A percentile compares a stretch with the other conserved stretches of the same genome.
These are phyloP conservation scores for Debaryomyces coudertii DNA, from an alignment of 1,139 yeast species.

Conservation along the genomic window DNA sequence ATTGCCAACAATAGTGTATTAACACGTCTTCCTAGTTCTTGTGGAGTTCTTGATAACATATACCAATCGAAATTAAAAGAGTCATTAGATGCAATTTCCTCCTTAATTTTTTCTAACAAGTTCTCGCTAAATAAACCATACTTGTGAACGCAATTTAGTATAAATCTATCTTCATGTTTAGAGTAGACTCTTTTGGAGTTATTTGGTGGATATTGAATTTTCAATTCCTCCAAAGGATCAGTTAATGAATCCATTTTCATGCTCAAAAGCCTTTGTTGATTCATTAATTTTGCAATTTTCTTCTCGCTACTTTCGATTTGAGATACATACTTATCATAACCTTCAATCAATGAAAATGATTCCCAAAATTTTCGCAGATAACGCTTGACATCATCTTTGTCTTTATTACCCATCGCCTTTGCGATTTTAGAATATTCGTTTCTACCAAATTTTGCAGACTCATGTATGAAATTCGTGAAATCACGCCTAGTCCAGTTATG, in stretches of 20 bases:
- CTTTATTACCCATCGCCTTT: constrained; percentile 66
- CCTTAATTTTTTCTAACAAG: constrained; percentile 74
- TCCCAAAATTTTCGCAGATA: constrained; percentile 80
- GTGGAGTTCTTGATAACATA: constrained; percentile 79
- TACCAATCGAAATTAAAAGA: constrained; percentile 90
- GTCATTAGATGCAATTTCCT: constrained; percentile 72
- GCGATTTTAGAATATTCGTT: constrained; percentile 63
- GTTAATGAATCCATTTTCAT: constrained; percentile 63
- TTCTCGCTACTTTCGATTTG: constrained; percentile 90
- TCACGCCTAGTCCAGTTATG: constrained; percentile 86
- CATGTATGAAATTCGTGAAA: constrained; percentile 81
- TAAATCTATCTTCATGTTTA: constrained; percentile 82
- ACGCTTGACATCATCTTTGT: constrained; percentile 65
- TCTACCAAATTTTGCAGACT: constrained; percentile 80
- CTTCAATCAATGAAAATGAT: constrained; percentile 72
- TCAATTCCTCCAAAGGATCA: constrained; percentile 77
- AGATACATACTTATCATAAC: constrained; percentile 80
- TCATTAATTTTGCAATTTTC: constrained; percentile 62
- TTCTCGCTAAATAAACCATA: constrained; percentile 75
- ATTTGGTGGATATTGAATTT: constrained; percentile 86
- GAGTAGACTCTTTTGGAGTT: constrained; percentile 86
- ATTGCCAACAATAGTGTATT: constrained; percentile 77
- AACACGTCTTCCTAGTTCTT: constrained; percentile 81
- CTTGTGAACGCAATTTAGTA: constrained; percentile 71
- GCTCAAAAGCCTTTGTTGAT: constrained; percentile 68